A percentile compares a stretch with the other conserved stretches of the same genome.
These are phyloP conservation scores for Podospora comata DNA, from an alignment of 495 filamentous ascomycete species.

Conservation along the genomic window DNA sequence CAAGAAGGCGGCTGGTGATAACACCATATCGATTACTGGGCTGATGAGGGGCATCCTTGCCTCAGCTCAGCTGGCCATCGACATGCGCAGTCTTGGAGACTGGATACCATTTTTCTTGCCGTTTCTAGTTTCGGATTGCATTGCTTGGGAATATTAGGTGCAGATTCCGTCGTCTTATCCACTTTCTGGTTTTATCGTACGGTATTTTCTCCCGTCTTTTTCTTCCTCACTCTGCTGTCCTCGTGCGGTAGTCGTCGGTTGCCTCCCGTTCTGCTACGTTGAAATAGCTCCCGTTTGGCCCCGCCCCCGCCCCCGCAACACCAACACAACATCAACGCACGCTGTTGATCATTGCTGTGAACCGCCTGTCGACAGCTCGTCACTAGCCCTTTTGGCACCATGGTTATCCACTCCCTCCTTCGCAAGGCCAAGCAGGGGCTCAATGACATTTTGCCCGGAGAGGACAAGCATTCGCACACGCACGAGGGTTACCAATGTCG, in stretches of 20 bases:
- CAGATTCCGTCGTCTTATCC: background rate
- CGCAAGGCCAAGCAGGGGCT: slow-evolving; percentile 22
- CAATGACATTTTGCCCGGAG: slow-evolving; percentile 35
- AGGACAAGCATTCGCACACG: slow-evolving; percentile 41
- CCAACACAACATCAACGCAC: slow-evolving; percentile 2
- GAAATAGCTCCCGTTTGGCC: background rate
- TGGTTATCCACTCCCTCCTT: slow-evolving; percentile 21
- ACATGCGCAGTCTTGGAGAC: background rate
- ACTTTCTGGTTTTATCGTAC: background rate
- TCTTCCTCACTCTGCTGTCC: background rate
- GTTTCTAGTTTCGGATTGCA: background rate
- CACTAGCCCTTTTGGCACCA: slow-evolving; percentile 11
- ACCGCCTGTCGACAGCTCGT: background rate
- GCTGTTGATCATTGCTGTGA: background rate
- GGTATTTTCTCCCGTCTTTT: background rate
- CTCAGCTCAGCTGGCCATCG: slow-evolving; percentile 1
- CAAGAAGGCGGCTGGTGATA: slow-evolving; percentile 8
- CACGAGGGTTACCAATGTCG: slow-evolving; percentile 34
- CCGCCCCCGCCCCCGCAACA: background rate
- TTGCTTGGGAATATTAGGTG: background rate
- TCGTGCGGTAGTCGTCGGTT: background rate
- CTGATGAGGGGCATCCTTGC: slow-evolving; percentile 2
- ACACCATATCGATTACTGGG: background rate
- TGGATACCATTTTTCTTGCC: background rate
- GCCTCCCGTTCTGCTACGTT: background rate